phyloP scores from a whole-genome alignment of 352 stramenopile species.

The Pythium pyrilobum region DNA sequence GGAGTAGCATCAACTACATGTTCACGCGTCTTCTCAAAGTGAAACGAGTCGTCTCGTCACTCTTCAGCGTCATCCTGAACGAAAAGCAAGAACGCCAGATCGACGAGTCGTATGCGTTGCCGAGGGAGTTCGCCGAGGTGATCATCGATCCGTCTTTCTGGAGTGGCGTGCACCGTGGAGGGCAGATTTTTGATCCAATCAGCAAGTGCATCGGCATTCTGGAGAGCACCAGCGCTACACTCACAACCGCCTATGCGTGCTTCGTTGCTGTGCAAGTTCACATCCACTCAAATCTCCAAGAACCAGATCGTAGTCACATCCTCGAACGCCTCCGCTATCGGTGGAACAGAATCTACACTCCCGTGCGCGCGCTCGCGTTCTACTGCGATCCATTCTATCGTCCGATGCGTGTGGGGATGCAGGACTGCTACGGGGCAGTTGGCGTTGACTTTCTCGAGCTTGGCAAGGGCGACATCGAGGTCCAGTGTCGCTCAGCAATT shows the following conservation, averaged over 20 bases:
- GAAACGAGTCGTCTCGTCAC: too few species aligned
- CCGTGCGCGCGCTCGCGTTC: background rate
- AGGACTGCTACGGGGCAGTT: background rate
- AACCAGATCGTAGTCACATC: background rate
- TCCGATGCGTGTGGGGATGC: background rate
- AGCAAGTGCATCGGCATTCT: background rate
- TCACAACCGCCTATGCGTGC: background rate
- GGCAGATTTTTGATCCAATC: background rate
- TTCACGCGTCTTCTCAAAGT: too few species aligned
- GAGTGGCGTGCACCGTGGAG: background rate
- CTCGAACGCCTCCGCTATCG: background rate
- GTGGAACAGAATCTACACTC: background rate
- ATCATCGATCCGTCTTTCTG: too few species aligned
- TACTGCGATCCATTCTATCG: background rate
- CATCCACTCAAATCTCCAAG: background rate
- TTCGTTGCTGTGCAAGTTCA: background rate
- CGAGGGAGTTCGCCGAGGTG: too few species aligned
- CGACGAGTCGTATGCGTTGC: too few species aligned
- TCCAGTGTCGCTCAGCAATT: background rate
- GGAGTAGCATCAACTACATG: too few species aligned
- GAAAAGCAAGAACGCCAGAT: too few species aligned
- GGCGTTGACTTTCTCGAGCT: background rate
- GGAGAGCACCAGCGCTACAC: background rate
- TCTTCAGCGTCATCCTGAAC: too few species aligned
- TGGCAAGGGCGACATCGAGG: background rate